These are phyloP conservation scores for Xylariaceae sp. DNA, from an alignment of 2,329 filamentous ascomycete genomes.

Conservation along the genomic window DNA sequence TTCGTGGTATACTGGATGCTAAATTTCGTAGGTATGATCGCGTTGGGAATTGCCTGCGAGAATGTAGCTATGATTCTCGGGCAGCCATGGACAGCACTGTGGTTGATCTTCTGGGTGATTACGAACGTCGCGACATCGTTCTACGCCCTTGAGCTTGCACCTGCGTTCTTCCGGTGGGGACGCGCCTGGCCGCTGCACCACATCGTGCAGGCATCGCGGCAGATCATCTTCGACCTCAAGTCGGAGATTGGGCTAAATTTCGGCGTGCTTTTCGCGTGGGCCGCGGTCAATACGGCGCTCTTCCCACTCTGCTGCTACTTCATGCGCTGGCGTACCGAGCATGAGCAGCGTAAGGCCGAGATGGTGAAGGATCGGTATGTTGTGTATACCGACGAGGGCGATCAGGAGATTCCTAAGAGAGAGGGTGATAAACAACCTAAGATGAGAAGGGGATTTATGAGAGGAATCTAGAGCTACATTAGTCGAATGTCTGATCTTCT, in stretches of 20 bases:
- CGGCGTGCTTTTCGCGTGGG: constrained; percentile 66
- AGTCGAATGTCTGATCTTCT: background rate
- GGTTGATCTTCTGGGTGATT: constrained; percentile 73
- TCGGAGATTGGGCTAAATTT: constrained; percentile 66
- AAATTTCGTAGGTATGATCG: constrained; percentile 68
- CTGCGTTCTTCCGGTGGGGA: constrained; percentile 66
- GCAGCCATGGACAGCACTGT: constrained; percentile 64
- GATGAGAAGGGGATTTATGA: constrained; percentile 43
- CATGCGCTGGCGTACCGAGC: constrained; percentile 50
- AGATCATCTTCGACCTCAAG: constrained; percentile 67
- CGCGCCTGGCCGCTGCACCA: constrained; percentile 70
- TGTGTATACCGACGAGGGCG: constrained; percentile 34
- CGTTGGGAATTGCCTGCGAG: constrained; percentile 68
- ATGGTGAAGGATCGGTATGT: constrained; percentile 38
- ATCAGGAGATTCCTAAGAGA: constrained; percentile 40
- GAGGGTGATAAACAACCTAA: constrained; percentile 40
- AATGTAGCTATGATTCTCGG: constrained; percentile 69
- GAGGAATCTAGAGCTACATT: constrained; percentile 34
- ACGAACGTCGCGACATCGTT: constrained; percentile 68
- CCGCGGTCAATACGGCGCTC: constrained; percentile 56
- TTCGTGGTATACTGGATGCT: constrained; percentile 70
- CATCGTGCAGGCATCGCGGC: constrained; percentile 64
- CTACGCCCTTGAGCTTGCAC: constrained; percentile 64
- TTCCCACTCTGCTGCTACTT: constrained; percentile 58
- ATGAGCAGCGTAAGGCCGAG: constrained; percentile 37